Evolutionary conservation across 345 rosid species (phyloP), one percentile per base, ranked within the genome.

Genomic region (Eucalyptus guilfoylei): DNA sequence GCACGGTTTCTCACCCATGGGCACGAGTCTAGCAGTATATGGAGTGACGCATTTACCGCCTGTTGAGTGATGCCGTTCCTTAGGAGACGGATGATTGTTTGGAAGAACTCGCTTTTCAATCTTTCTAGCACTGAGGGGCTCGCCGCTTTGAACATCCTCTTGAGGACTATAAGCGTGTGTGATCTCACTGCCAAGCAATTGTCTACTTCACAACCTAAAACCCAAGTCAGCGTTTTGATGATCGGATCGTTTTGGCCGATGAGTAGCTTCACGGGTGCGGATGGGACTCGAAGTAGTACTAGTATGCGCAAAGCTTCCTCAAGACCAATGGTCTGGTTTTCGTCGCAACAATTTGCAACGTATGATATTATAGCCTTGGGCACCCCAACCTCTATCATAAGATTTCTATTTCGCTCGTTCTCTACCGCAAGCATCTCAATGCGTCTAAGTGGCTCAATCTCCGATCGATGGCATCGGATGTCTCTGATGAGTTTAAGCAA

Each of bases 231-330:
- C 9, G 97, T 90, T 37, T 93, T 93, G 64, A 96, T 80, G 48
- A 94, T 87, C 80, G 86, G 90, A 26, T 91, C 89, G 26, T 93
- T 90, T 69, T 93, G 94, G 11, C 40, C 17, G 13, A 91, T 83
- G 34, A 94, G 45, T 45, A 80, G 88, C 86, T 88, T 93, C 32
- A 88, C 88, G 32, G 94, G 95, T 3, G 86, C 50, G 3, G 90
- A 14, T 45, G 97, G 92, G 88, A 93, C 76, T 45, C 92, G 90
- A 32, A 95, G 90, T 30, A 92, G 89, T 16, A 87, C 44, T 30
- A 96, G 94, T 28, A 94, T 90, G 62, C 91, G 90, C 9, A 96
- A 72, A 45, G 97, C 96, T 89, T 93, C 97, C 83, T 92, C 88
- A 17, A 97, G 49, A 7, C 94, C 95, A 60, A 55, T 40, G 12